Evolutionary conservation across 768 basidiomycete species (phyloP).

Genomic region (Panellus pusillus): DNA sequence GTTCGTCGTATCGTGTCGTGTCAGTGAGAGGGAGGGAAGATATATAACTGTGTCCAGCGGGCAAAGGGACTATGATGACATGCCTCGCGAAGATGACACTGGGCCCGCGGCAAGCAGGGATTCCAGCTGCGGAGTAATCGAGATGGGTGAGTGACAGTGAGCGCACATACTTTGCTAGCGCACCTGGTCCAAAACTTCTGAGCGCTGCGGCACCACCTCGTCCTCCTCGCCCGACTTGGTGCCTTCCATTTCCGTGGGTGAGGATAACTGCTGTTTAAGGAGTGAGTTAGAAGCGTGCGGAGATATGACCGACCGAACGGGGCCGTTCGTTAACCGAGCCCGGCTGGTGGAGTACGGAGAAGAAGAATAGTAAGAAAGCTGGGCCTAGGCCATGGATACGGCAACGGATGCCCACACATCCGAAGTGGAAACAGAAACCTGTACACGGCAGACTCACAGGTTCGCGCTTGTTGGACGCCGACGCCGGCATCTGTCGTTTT

Average conservation of each 20-base stretch:
- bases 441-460: constrained; percentile 9
- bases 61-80: no score
- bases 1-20: not conserved
- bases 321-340: no score
- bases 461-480: constrained; percentile 7
- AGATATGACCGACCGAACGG: no score
- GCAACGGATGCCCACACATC: not conserved
- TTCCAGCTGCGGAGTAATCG: not conserved
- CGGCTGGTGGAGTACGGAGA: not conserved
- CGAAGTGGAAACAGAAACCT: not conserved
- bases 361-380: not conserved
- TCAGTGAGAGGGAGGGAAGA: not conserved
- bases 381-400: not conserved
- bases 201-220: not conserved
- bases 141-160: not conserved
- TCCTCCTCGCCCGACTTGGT: not conserved
- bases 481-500: constrained; percentile 5
- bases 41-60: not conserved
- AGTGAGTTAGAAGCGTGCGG: no score
- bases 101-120: not conserved
- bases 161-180: not conserved
- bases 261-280: not conserved
- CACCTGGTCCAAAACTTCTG: constrained; percentile 2
- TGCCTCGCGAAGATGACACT: not conserved
- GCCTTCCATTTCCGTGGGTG: not conserved